Base-by-base conservation (phyloP, 768 basidiomycete species). In the Collybia mongolica region DNA sequence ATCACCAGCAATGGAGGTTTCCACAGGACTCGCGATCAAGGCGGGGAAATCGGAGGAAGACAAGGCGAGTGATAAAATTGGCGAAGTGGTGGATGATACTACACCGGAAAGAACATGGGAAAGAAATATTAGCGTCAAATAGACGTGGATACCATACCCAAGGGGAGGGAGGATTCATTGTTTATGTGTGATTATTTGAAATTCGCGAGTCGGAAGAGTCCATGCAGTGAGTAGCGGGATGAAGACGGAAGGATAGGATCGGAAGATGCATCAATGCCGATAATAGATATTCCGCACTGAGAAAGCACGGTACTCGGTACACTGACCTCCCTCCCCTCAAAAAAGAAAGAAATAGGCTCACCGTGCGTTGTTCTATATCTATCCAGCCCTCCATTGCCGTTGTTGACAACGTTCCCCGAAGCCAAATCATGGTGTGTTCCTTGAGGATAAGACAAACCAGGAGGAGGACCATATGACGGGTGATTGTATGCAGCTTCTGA, bases 281-380 rank as follows among this genome's bases (percentile, higher is more conserved):
- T 83, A 75, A 71, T 81, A 81, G 73, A 81, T 73, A 80, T 84
- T 86, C 84, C 86, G 86, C 83, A 87, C 88, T 90, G 86, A 75
- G 73, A 87, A 88, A 86, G 87, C 76, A 88, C 83, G 85, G 86
- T 70, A 73, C 86, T 90, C 79, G 89, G 87, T 88, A 90, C 84
- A 79, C 80, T 82, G 84, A 76, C 85, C 86, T 81, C 86, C 88
- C 84, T 86, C 87, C 86, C 86, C 84, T 81, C 66, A 70, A 69
- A 68, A 65, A 72, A 70, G 65, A 67, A 58, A 52, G 63, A 74
- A 72, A 72, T 65, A 58, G 60, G 84, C 88, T 90, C 84, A 90
- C 89, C 82, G 72, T 84, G 72, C 54, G 69, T 63, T 42, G 75
- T 73, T 52, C 68, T 70, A 60, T 68, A 71, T 26, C 62, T 59